Percentiles rank a stretch among this genome's conserved stretches.
Conservation (phyloP, 2,329 filamentous ascomycete species). For the Beauveria medogensis region DNA sequence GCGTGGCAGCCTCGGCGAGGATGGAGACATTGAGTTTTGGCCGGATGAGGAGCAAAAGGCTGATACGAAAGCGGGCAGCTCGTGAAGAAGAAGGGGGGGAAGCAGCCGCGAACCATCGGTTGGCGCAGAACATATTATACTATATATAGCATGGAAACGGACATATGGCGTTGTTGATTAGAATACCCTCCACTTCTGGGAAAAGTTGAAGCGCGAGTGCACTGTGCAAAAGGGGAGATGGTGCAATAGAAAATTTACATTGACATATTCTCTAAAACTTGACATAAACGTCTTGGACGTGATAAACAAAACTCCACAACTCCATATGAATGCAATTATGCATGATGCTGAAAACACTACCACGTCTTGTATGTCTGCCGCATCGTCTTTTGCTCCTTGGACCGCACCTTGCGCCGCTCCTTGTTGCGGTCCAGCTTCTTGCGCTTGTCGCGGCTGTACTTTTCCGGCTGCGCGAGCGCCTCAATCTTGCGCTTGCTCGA, state of each 20-base stretch:
- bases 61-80: slow-evolving; percentile 15
- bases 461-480: slow-evolving; percentile 74
- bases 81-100: background rate
- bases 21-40: slow-evolving; percentile 92
- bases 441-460: slow-evolving; percentile 67
- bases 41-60: slow-evolving; percentile 49
- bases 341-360: slow-evolving; percentile 16
- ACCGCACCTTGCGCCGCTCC: slow-evolving; percentile 71
- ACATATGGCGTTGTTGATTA: slow-evolving; percentile 2
- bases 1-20: slow-evolving; percentile 60
- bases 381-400: slow-evolving; percentile 60
- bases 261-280: background rate
- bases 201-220: background rate
- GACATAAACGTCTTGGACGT: background rate
- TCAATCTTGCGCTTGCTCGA: slow-evolving; percentile 84
- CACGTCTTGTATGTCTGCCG: slow-evolving; percentile 59
- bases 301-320: background rate
- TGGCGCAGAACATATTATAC: background rate
- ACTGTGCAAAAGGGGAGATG: background rate
- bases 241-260: background rate
- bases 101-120: background rate
- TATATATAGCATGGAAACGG: background rate
- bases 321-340: slow-evolving; percentile 3
- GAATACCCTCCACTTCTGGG: slow-evolving; percentile 4
- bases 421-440: slow-evolving; percentile 80